Evolutionary conservation across 495 filamentous ascomycete genomes (phyloP).

Genomic region (Penicillium argentinense): DNA sequence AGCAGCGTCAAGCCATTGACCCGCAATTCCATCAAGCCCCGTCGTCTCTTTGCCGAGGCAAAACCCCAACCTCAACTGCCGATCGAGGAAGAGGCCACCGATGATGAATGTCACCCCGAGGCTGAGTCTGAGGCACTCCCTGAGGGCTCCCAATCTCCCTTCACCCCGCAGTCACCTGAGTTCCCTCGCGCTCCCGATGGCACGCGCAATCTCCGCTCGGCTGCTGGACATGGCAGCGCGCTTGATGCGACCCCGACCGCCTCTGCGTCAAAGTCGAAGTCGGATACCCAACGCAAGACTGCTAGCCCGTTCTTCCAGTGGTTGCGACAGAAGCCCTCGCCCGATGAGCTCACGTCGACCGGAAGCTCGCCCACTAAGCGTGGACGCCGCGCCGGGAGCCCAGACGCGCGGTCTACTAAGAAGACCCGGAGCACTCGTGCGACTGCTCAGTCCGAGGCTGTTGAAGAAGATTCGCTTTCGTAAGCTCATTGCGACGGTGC

Average conservation of each 20-base stretch:
- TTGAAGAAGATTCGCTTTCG: slow-evolving; percentile 1
- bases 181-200: slow-evolving; percentile 34
- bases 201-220: slow-evolving; percentile 30
- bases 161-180: slow-evolving; percentile 51
- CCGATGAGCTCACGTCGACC: slow-evolving; percentile 17
- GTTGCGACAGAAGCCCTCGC: slow-evolving; percentile 56
- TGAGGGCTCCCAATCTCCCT: slow-evolving; percentile 29
- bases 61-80: slow-evolving; percentile 32
- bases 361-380: slow-evolving; percentile 30
- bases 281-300: slow-evolving; percentile 35
- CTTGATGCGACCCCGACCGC: slow-evolving; percentile 22
- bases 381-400: slow-evolving; percentile 22
- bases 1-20: slow-evolving; percentile 56
- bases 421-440: slow-evolving; percentile 21
- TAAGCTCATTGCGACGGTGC: too few species aligned
- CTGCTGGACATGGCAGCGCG: slow-evolving; percentile 23
- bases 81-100: slow-evolving; percentile 50
- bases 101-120: slow-evolving; percentile 58
- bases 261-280: slow-evolving; percentile 5
- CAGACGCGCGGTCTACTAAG: slow-evolving; percentile 30
- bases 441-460: background rate
- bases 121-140: slow-evolving; percentile 47
- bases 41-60: slow-evolving; percentile 71
- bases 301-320: slow-evolving; percentile 66
- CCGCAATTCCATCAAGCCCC: slow-evolving; percentile 76